Conservation (phyloP, 352 stramenopile species). For the Globisporangium carolinianum region DNA sequence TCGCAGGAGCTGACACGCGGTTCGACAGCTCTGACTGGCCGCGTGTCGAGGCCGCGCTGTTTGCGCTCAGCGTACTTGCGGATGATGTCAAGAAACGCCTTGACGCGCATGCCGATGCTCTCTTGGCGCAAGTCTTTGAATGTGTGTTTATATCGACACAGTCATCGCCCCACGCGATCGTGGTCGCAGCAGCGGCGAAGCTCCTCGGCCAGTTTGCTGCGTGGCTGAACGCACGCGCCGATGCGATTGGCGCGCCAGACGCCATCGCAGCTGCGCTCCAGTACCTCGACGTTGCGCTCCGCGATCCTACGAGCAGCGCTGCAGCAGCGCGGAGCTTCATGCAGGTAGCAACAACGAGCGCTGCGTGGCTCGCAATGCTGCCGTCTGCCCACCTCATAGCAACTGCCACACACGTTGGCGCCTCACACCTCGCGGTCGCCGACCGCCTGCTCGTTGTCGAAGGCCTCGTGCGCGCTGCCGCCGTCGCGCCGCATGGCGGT, state of each 20-base stretch:
- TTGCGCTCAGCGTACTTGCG: constrained; percentile 43
- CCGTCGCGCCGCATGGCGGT: constrained; percentile 36
- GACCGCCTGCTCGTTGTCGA: constrained; percentile 63
- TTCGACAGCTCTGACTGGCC: constrained; percentile 30
- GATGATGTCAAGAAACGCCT: constrained; percentile 58
- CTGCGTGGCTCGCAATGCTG: constrained; percentile 37
- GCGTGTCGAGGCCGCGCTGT: constrained; percentile 45
- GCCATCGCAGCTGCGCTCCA: constrained; percentile 35
- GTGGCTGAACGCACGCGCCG: constrained; percentile 46
- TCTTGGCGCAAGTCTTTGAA: constrained; percentile 42
- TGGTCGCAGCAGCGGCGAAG: constrained; percentile 42
- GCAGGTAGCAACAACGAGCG: constrained; percentile 53
- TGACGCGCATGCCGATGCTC: constrained; percentile 17
- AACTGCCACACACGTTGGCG: constrained; percentile 39
- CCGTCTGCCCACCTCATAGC: constrained; percentile 30
- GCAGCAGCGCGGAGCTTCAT: constrained; percentile 69
- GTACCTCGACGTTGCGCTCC: constrained; percentile 48
- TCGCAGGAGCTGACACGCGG: constrained; percentile 9
- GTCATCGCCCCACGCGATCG: constrained; percentile 23
- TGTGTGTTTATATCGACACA: constrained; percentile 19
- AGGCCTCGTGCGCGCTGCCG: constrained; percentile 46
- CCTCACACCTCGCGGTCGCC: constrained; percentile 28
- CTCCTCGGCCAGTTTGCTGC: constrained; percentile 47
- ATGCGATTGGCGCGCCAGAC: constrained; percentile 26
- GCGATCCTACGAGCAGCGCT: constrained; percentile 21